phyloP scores from a whole-genome alignment of 2,329 filamentous ascomycete species.

The Aspergillus neotritici region DNA sequence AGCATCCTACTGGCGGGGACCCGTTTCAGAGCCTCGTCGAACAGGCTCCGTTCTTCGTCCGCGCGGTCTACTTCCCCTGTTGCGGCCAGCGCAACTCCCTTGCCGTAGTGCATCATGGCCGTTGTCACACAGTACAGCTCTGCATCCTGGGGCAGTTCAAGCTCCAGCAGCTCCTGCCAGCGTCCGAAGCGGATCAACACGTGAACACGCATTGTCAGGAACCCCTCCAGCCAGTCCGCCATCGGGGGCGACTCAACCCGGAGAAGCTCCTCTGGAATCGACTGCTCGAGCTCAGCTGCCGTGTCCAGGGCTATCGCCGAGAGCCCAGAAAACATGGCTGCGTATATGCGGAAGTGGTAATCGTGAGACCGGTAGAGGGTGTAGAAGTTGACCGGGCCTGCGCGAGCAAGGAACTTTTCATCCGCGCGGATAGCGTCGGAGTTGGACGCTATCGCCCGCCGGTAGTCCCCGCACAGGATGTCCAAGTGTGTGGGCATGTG shows the following conservation, averaged over 20 bases:
- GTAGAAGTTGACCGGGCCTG: constrained; percentile 65
- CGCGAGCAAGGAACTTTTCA: constrained; percentile 56
- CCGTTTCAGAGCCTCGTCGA: constrained; percentile 45
- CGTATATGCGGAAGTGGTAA: constrained; percentile 69
- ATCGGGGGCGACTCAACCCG: constrained; percentile 63
- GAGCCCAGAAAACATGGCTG: constrained; percentile 70
- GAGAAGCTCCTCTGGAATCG: constrained; percentile 59
- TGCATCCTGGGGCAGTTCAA: constrained; percentile 53
- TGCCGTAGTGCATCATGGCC: constrained; percentile 63
- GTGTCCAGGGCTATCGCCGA: constrained; percentile 59
- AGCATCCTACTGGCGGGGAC: constrained; percentile 59
- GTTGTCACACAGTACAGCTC: constrained; percentile 64
- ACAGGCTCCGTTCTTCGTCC: constrained; percentile 45
- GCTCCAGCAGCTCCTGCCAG: constrained; percentile 60
- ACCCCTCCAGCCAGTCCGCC: constrained; percentile 73
- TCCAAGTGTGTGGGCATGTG: constrained; percentile 78
- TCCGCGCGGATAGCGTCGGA: constrained; percentile 62
- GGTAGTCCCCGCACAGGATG: constrained; percentile 66
- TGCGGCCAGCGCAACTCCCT: constrained; percentile 61
- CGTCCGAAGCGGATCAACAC: constrained; percentile 66
- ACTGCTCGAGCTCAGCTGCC: constrained; percentile 53
- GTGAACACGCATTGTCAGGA: constrained; percentile 62
- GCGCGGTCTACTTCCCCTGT: constrained; percentile 53
- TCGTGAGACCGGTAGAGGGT: constrained; percentile 70
- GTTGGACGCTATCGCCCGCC: constrained; percentile 61